Percentiles rank a stretch among this genome's conserved stretches.
Conservation (phyloP, 805 yeast genomes). For the Dipodascus albidus region DNA sequence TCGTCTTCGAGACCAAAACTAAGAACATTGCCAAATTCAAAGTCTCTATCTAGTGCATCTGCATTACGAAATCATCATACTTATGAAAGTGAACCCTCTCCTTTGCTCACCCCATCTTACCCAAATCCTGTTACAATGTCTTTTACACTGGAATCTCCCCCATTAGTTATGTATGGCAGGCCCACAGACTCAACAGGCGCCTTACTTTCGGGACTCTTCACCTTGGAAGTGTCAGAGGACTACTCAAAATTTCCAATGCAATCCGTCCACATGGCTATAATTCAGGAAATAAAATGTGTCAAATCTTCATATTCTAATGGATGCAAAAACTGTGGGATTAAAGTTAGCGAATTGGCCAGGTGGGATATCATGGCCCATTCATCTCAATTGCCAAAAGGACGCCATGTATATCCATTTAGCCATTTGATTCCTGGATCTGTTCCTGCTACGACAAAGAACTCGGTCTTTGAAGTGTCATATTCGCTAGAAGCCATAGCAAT, state of each 20-base stretch:
- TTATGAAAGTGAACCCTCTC: background rate
- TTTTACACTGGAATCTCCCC: slow-evolving; percentile 78
- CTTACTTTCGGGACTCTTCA: slow-evolving; percentile 66
- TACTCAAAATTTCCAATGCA: slow-evolving; percentile 32
- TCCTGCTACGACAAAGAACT: slow-evolving; percentile 55
- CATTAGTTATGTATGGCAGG: slow-evolving; percentile 72
- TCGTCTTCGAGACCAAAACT: background rate
- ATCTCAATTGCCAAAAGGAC: slow-evolving; percentile 49
- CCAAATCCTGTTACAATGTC: slow-evolving; percentile 16
- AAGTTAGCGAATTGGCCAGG: slow-evolving; percentile 54
- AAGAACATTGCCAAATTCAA: background rate
- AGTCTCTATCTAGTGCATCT: background rate
- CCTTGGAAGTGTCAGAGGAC: slow-evolving; percentile 37
- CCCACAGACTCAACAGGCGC: slow-evolving; percentile 78
- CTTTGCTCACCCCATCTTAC: background rate
- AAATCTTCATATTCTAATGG: slow-evolving; percentile 28
- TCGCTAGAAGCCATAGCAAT: slow-evolving; percentile 49
- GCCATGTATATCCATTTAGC: slow-evolving; percentile 86
- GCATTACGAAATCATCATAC: background rate
- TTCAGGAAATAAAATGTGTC: slow-evolving; percentile 47
- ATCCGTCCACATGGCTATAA: slow-evolving; percentile 50
- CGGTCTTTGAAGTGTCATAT: slow-evolving; percentile 64
- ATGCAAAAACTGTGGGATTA: slow-evolving; percentile 53
- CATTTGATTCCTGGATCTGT: slow-evolving; percentile 78
- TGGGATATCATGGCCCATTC: slow-evolving; percentile 74